phyloP scores from a whole-genome alignment of 2,329 filamentous ascomycete species.

The Chalaropsis thielavioides region DNA sequence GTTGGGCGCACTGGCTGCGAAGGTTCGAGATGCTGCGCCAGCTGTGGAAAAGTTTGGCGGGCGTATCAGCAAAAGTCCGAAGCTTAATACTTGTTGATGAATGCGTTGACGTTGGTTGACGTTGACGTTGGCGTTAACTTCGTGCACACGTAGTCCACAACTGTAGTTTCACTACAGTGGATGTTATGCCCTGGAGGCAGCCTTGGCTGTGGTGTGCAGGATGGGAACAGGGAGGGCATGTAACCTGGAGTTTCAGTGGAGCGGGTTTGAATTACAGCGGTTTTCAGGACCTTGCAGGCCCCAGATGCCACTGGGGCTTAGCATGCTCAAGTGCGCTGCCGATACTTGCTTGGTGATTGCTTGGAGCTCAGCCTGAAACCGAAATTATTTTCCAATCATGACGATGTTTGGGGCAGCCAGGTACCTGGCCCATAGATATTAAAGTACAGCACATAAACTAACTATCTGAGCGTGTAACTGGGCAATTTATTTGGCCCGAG shows the following conservation, averaged over 20 bases:
- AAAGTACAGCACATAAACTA: background rate
- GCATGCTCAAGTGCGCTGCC: background rate
- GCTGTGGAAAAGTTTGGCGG: background rate
- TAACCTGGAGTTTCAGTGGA: background rate
- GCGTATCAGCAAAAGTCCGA: background rate
- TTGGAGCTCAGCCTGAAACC: background rate
- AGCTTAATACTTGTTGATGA: background rate
- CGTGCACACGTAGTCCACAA: constrained; percentile 18
- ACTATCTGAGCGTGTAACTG: background rate
- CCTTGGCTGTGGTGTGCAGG: background rate
- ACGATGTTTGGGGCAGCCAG: background rate
- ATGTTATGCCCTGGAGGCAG: background rate
- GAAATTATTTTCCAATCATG: background rate
- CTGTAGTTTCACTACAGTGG: constrained; percentile 2
- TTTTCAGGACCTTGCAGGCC: background rate
- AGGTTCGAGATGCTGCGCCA: background rate
- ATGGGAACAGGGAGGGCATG: background rate
- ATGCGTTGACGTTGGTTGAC: background rate
- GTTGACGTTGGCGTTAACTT: constrained; percentile 5
- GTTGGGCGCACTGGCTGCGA: background rate
- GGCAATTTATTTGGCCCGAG: background rate
- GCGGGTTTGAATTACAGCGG: background rate
- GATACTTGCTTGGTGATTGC: background rate
- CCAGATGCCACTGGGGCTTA: background rate
- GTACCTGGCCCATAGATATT: background rate